Evolutionary conservation across 2,329 filamentous ascomycete genomes (phyloP).

Genomic region (Aspergillus aculeatus): DNA sequence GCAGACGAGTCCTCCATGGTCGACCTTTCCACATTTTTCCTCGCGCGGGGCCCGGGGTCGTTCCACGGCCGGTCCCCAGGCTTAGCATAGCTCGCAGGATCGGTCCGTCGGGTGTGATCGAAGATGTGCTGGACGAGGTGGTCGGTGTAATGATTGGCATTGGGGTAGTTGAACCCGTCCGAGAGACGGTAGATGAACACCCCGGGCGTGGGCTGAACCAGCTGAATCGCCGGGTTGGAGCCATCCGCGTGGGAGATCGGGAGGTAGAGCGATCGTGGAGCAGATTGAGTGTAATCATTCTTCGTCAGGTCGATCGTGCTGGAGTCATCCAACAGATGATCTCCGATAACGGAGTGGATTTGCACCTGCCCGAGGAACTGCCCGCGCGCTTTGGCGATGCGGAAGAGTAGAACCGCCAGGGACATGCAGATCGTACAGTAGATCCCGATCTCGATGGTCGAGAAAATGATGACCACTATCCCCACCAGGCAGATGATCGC

Average conservation of each 20-base stretch:
- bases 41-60: slow-evolving; percentile 72
- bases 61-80: slow-evolving; percentile 90
- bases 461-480: slow-evolving; percentile 85
- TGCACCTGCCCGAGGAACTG: slow-evolving; percentile 79
- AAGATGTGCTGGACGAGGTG: slow-evolving; percentile 69
- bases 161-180: slow-evolving; percentile 95
- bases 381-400: slow-evolving; percentile 79
- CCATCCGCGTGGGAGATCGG: slow-evolving; percentile 86
- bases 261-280: slow-evolving; percentile 61
- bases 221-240: slow-evolving; percentile 76
- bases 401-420: slow-evolving; percentile 74
- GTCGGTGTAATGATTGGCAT: slow-evolving; percentile 84
- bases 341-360: slow-evolving; percentile 79
- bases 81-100: slow-evolving; percentile 56
- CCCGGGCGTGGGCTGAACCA: slow-evolving; percentile 80
- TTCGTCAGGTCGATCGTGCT: slow-evolving; percentile 33
- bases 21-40: slow-evolving; percentile 37
- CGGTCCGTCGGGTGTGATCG: slow-evolving; percentile 69
- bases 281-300: slow-evolving; percentile 60
- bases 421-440: slow-evolving; percentile 82
- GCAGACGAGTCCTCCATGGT: too few species aligned
- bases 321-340: slow-evolving; percentile 57
- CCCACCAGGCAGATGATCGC: slow-evolving; percentile 90
- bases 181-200: slow-evolving; percentile 95
- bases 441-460: slow-evolving; percentile 85